Base-by-base conservation (phyloP, 2,329 filamentous ascomycete genomes). In the Alternaria atra region DNA sequence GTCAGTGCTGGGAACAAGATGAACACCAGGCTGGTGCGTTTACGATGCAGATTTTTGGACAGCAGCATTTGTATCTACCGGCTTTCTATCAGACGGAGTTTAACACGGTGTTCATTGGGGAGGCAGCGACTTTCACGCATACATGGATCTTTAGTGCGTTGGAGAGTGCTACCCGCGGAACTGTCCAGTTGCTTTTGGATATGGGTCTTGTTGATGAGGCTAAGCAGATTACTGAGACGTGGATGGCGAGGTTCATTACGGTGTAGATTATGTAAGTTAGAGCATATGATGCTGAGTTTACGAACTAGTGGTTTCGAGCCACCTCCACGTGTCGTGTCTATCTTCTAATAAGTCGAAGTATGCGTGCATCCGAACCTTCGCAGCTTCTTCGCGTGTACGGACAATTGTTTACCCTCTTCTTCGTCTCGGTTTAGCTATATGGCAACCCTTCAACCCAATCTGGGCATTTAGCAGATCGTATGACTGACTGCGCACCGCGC, bases 41-140 rank as follows among this genome's bases (percentile, higher is more conserved):
- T 87, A 85, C 85, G 1, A 74, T 75, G 5, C 88, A 89, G 1
- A 78, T 81, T 2, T 79, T 86, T 0, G 87, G 87, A 0, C 87
- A 91, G 79, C 89, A 91, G 70, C 82, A 88, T 67, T 68, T 91
- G 25, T 91, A 89, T 65, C 79, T 91, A 9, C 89, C 90, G 0
- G 86, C 89, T 23, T 91, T 90, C 69, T 90, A 89, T 68, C 85
- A 87, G 71, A 90, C 88, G 0, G 86, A 91, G 72, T 84, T 83
- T 58, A 86, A 88, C 51, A 87, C 88, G 10, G 85, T 91, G 17
- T 90, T 90, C 60, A 80, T 89, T 8, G 75, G 75, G 2, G 89
- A 91, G 53, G 40, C 32, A 20, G 20, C 39, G 34, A 86, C 84
- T 5, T 90, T 88, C 71, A 91, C 89, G 0, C 89, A 91, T 69